Base-by-base conservation (phyloP, 768 basidiomycete genomes). In the Leccinum obscurum region DNA sequence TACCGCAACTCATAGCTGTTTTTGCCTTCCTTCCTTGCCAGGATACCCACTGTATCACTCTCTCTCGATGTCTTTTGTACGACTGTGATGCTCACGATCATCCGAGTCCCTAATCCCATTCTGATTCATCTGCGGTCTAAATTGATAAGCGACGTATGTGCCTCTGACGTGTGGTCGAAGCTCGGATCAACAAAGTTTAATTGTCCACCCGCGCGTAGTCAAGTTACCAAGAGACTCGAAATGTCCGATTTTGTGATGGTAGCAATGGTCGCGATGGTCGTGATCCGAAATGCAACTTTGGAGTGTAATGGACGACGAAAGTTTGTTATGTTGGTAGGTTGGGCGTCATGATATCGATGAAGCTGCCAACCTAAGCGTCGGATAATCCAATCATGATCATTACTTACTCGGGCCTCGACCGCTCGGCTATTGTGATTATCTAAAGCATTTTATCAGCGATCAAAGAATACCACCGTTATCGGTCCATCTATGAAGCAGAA, bases 11-110 rank as follows among this genome's bases (percentile, higher is more conserved):
- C 54, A 2, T 32, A n/a, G 28, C 14, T 54, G 22, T 4, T 54
- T 28, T 54, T 35, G 20, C 13, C 13, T 37, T 32, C 20, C 11
- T 34, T 15, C 9, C 37, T 48, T 51, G 28, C 50, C 14, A n/a
- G 22, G 54, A 60, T 66, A 55, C 39, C 32, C 53, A 66, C 55
- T 69, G 66, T 71, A 69, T 52, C 56, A 8, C 8, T 37, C 20
- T 22, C 24, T 55, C 14, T 30, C 30, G 48, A 55, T 39, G 14
- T 34, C 56, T 56, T 20, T 24, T 60, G 46, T 57, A 59, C 9
- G 32, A 52, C 34, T 11, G 30, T 54, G 51, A 52, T 56, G 57
- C 49, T 52, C 41, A 51, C 46, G 37, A 69, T 57, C 58, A 7
- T 48, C 17, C n/a, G 35, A 48, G 20, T 28, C 15, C 24, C 14